Evolutionary conservation across 2,329 filamentous ascomycete genomes (phyloP), one percentile per base, ranked within the genome.

Genomic region (Coniochaeta prunicola): DNA sequence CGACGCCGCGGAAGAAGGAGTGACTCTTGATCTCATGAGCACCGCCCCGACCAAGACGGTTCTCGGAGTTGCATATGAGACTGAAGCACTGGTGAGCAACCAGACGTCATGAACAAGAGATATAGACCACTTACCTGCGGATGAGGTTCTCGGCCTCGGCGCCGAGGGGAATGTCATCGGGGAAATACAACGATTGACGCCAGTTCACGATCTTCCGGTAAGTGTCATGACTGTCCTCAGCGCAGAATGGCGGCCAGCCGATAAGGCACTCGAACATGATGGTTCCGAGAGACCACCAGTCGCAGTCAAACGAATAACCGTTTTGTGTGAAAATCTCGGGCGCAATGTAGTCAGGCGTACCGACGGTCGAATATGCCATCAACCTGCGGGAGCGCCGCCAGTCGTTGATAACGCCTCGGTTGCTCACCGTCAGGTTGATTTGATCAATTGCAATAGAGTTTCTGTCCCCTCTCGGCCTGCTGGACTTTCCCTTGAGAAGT

Each of bases 181-280:
- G 94, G 80, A 99, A 97, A 75, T 96, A 96, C 54, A 99, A 78
- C 60, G 93, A 92, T 70, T 96, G 89, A 59, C 91, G 87, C 94
- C 94, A 99, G 77, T 97, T 96, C 68, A 99, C 92, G 73, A 99
- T 99, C 83, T 99, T 99, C 65, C 93, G 89, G 77, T 99, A 99
- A 1, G 94, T 97, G 73, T 97, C 94, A 70, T 96, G 93, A 61
- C 92, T 90, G 71, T 97, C 93, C 73, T 99, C 94, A 21, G 94
- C 93, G 73, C 94, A 99, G 83, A 99, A 99, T 31, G 94, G 94
- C 58, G 94, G 94, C 94, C 94, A 99, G 68, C 94, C 94, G 62
- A 99, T 92, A 65, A 99, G 81, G 74, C 94, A 99, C 76, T 99
- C 94, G 69, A 97, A 99, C 94, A 99, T 97, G 76, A 99, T 99